Evolutionary conservation across 2,329 filamentous ascomycete genomes (phyloP).

Genomic region (Fusarium pilosicola): DNA sequence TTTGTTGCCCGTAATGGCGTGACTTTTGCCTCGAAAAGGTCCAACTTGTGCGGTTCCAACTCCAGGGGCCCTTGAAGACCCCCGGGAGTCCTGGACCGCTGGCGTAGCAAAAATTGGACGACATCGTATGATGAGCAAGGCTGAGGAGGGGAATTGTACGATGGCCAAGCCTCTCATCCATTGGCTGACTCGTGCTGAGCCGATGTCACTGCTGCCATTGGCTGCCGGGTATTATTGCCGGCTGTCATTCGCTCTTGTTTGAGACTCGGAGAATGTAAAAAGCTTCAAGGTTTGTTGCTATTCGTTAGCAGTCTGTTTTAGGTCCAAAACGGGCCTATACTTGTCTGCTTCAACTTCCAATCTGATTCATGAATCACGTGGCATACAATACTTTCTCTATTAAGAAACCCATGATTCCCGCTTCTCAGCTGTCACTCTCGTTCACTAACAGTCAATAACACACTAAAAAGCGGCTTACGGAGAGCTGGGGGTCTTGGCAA

Average conservation of each 20-base stretch:
- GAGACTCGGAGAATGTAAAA: constrained; percentile 16
- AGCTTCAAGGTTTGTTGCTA: constrained; percentile 21
- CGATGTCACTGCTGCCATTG: constrained; percentile 26
- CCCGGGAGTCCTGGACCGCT: constrained; percentile 39
- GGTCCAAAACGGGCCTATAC: background rate
- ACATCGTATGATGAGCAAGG: constrained; percentile 54
- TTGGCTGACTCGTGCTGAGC: constrained; percentile 35
- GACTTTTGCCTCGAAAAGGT: constrained; percentile 43
- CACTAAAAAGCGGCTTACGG: constrained; percentile 6
- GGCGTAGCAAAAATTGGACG: constrained; percentile 44
- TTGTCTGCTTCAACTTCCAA: background rate
- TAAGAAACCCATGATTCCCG: constrained; percentile 4
- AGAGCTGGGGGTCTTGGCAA: constrained; percentile 33
- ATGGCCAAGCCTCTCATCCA: constrained; percentile 39
- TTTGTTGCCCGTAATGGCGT: constrained; percentile 45
- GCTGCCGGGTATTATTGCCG: background rate
- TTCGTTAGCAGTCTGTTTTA: constrained; percentile 15
- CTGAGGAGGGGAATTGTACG: constrained; percentile 50
- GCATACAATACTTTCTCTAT: background rate
- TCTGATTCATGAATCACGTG: constrained; percentile 17
- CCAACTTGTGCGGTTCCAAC: constrained; percentile 36
- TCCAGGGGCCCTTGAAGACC: constrained; percentile 41
- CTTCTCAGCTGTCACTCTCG: constrained; percentile 20
- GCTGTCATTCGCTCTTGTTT: constrained; percentile 27
- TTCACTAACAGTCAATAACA: background rate